Base-by-base conservation (phyloP, 1,284 basidiomycete genomes). In the Cutaneotrichosporon arboriforme region DNA sequence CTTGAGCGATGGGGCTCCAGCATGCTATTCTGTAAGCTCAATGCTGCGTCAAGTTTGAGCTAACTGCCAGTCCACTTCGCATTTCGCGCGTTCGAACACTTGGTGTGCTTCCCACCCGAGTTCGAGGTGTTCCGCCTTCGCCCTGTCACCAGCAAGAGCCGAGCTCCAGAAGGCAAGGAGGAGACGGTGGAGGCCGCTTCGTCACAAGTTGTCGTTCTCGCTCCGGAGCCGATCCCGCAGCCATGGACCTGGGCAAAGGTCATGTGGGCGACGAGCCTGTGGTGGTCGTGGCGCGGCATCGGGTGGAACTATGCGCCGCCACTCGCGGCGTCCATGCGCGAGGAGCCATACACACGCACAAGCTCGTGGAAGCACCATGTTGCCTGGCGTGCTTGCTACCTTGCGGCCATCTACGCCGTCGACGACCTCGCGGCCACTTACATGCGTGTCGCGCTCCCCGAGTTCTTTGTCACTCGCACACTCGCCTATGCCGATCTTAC, bases 241-340 rank as follows among this genome's bases (percentile, higher is more conserved):
- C 65, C 61, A 1, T 66, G 61, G 55, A 73, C 67, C 1, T 52
- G 59, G 31, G 60, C 64, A n/a, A 72, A 72, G 52, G 50, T 68
- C 17, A 58, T 52, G 35, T 73, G 71, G 71, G 62, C 67, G 0
- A 22, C 42, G 1, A 62, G 59, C 17, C 59, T 69, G 23, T 65
- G 54, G 46, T 69, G 60, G 58, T 69, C 69, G 1, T 60, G 48
- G 35, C 59, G 71, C 12, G 69, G 71, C 22, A 62, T 73, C 4
- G 71, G 71, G 2, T 73, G 71, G 71, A 69, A 68, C 58, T 67
- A 57, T 35, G 51, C 51, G 20, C 58, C 63, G 15, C 60, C 64
- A 2, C 57, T 72, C 1, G 59, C 65, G 2, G 26, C 49, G 2
- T 63, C 64, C 5, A 63, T 62, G 26, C 22, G 14, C 5, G 18